A percentile compares a stretch with the other conserved stretches of the same genome.
Conservation (phyloP, 73 alveolate genomes). For the Strombidium stylifer region DNA sequence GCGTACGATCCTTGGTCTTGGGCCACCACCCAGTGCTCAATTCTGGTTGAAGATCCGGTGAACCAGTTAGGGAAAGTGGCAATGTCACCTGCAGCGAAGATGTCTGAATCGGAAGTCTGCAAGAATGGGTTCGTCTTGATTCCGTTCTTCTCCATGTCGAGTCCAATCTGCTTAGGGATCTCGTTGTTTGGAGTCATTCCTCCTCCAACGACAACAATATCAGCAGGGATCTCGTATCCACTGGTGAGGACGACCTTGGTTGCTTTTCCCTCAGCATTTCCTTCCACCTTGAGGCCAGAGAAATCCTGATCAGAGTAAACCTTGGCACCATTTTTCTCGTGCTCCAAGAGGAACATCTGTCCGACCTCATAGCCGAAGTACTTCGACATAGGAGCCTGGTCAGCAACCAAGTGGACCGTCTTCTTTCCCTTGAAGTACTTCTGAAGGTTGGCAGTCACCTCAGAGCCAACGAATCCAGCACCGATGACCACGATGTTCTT, state of each 20-base stretch:
- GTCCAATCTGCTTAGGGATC: slow-evolving; percentile 43
- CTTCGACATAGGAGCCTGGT: slow-evolving; percentile 65
- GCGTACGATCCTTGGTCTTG: slow-evolving; percentile 74
- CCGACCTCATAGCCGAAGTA: slow-evolving; percentile 80
- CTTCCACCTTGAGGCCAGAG: slow-evolving; percentile 40
- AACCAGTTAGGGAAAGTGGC: slow-evolving; percentile 75
- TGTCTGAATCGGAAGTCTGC: slow-evolving; percentile 64
- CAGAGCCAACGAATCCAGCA: slow-evolving; percentile 85
- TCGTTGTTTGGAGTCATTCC: slow-evolving; percentile 72
- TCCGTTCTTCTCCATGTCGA: slow-evolving; percentile 60
- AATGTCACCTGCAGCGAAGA: slow-evolving; percentile 92
- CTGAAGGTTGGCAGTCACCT: slow-evolving; percentile 71
- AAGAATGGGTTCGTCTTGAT: slow-evolving; percentile 71
- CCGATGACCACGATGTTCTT: slow-evolving; percentile 81
- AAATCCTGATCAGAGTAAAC: slow-evolving; percentile 43
- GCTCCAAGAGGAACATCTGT: slow-evolving; percentile 34
- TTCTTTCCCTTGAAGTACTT: slow-evolving; percentile 42
- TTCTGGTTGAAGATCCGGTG: slow-evolving; percentile 74
- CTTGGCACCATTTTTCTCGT: slow-evolving; percentile 67
- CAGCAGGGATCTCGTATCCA: slow-evolving; percentile 73
- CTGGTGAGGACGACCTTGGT: slow-evolving; percentile 56
- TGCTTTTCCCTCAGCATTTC: slow-evolving; percentile 55
- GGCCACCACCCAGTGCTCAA: slow-evolving; percentile 85
- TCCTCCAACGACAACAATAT: slow-evolving; percentile 82
- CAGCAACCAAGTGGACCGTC: slow-evolving; percentile 69